Base-by-base conservation (phyloP, 306 rosid species). In the Medicago lupulina region DNA sequence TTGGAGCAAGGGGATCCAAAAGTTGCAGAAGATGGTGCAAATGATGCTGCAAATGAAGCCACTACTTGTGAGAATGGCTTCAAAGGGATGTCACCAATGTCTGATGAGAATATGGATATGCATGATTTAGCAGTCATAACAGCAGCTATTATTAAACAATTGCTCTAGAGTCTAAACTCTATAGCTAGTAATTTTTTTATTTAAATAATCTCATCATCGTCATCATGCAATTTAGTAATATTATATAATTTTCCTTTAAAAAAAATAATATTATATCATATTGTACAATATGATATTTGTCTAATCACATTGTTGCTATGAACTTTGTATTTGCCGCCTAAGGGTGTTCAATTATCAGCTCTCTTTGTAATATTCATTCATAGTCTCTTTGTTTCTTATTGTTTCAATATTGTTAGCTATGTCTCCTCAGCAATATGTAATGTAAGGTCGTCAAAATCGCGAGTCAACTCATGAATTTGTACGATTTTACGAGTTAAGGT, bases 31-130 rank as follows among this genome's bases (percentile, higher is more conserved):
- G 54, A 81, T 8, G 74, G 81, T 16, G 76, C 81, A 0, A 59
- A 67, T 21, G 89, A 87, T 41, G 85, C 79, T 14, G 80, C 69
- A 9, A 3, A 11, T 25, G 86, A 84, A 61, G 86, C 81, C 10
- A 58, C 1, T 36, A 9, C 67, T 5, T 89, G 89, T 51, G 86
- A 85, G 75, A 17, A 8, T 0, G 31, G 55, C 2, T 87, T 89
- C 78, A 15, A 47, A 1, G 81, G 87, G 14, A 76, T 70, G 11
- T 85, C 88, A 15, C 84, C 82, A 6, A 66, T 85, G 14, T 55
- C 87, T 0, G 6, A 25, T 2, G 10, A 60, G 9, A 87, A 85
- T 81, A 74, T 21, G 38, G 77, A 3, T 54, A 54, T 58, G 17
- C 77, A 36, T 57, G 79, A 82, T 60, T 67, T 54, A 21, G 83